These are phyloP conservation scores for Gossypium turneri DNA, from an alignment of 345 rosid species.

Conservation along the genomic window DNA sequence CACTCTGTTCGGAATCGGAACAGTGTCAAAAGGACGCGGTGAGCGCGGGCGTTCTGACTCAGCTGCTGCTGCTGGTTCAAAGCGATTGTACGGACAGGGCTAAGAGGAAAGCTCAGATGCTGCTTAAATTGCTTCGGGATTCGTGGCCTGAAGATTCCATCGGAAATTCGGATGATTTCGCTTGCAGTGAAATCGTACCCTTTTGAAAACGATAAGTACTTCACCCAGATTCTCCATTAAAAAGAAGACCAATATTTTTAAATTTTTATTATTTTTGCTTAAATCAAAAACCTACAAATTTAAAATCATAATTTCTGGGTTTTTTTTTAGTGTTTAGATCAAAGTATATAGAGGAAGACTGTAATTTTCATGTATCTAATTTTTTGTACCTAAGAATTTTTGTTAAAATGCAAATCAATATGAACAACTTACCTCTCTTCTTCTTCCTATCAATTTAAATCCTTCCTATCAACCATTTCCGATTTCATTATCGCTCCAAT, in stretches of 20 bases:
- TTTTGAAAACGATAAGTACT: constrained; percentile 35
- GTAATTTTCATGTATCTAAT: constrained; percentile 38
- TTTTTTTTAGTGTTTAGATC: constrained; percentile 1
- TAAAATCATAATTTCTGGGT: neutral
- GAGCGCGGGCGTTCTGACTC: constrained; percentile 74
- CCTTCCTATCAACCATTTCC: too few species aligned
- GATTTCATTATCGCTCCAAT: too few species aligned
- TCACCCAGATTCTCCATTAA: neutral
- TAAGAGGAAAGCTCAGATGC: constrained; percentile 88
- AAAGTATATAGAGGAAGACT: constrained; percentile 30
- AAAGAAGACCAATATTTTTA: neutral
- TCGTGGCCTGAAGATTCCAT: constrained; percentile 70
- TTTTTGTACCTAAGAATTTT: constrained; percentile 42
- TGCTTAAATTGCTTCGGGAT: constrained; percentile 74
- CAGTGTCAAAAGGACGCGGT: constrained; percentile 73
- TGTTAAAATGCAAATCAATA: constrained; percentile 7
- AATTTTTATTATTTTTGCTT: constrained; percentile 4
- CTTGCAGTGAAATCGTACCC: constrained; percentile 63
- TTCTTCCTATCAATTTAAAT: too few species aligned
- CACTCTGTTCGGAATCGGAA: constrained; percentile 73
- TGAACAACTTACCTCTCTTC: neutral
- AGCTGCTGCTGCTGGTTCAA: constrained; percentile 75
- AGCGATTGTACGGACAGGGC: constrained; percentile 96
- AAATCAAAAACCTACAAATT: too few species aligned
- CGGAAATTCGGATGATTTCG: constrained; percentile 60